Evolutionary conservation across 2,329 filamentous ascomycete species (phyloP), one percentile per base, ranked within the genome.

Genomic region (Diaporthe citri): DNA sequence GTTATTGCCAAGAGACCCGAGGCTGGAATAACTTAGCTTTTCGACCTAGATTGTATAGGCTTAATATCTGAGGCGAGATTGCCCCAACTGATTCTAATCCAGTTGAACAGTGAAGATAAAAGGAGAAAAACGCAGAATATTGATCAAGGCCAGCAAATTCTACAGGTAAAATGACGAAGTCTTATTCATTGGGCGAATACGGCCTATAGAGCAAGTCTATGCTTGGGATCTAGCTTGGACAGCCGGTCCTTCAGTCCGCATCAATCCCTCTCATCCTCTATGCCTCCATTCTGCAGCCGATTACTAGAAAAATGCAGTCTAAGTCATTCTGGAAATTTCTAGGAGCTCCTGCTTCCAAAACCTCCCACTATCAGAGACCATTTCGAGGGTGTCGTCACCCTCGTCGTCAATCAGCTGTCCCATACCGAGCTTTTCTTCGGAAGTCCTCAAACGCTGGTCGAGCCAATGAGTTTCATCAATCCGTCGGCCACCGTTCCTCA

Each of bases 1-100:
- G 78, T 86, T 48, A 79, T 87, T 77, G 85, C 83, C 2, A 80
- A 74, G 77, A 82, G 82, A 78, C 52, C 67, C 4, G 36, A 52
- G 3, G 41, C 7, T 43, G 25, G 20, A 66, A 34, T 4, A 2
- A 8, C 17, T 25, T 41, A 55, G 41, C 31, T 28, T 31, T 1
- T 9, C 3, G 9, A 41, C 22, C 1, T 43, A 12, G 9, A 22
- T 28, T 55, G 22, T 31, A 22, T 39, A 39, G 13, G 12, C 17
- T 43, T 17, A 1, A 9, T 3, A 17, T 20, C 10, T 10, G 5
- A 17, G 10, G 2, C 5, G 15, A 13, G n/a, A 25, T 10, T 22
- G 3, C 1, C 17, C 7, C 43, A 20, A 46, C 6, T 46, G 7
- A 7, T 46, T 22, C 43, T 2, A 9, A 43, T 2, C 6, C 7